phyloP scores from a whole-genome alignment of 1,284 basidiomycete genomes.

The Crepidotus sp. region DNA sequence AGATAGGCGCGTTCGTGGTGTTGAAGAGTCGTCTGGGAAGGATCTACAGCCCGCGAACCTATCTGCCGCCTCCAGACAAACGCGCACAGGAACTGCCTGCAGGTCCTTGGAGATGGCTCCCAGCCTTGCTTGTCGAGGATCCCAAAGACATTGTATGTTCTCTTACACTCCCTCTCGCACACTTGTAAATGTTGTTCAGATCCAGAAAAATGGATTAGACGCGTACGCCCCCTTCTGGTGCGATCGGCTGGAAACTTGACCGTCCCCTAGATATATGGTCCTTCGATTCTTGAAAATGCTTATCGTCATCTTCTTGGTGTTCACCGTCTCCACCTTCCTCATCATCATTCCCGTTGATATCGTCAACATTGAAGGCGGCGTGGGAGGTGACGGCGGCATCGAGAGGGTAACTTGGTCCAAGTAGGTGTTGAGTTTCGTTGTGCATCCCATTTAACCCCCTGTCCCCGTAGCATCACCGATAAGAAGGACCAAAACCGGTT shows the following conservation, averaged over 20 bases:
- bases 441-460: neutral
- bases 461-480: constrained; percentile 27
- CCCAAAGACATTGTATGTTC: constrained; percentile 33
- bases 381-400: constrained; percentile 26
- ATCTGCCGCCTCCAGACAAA: constrained; percentile 46
- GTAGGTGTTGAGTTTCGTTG: constrained; percentile 23
- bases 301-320: constrained; percentile 56
- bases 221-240: constrained; percentile 36
- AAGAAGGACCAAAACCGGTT: constrained; percentile 31
- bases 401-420: constrained; percentile 41
- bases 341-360: constrained; percentile 57
- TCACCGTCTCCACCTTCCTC: constrained; percentile 51
- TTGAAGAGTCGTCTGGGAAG: constrained; percentile 38
- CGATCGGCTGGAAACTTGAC: neutral
- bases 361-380: constrained; percentile 28
- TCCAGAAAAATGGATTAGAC: constrained; percentile 59
- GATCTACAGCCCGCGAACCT: constrained; percentile 51
- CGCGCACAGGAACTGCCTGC: constrained; percentile 34
- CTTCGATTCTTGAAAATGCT: constrained; percentile 56
- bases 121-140: constrained; percentile 32
- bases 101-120: constrained; percentile 40
- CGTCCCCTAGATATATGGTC: constrained; percentile 44
- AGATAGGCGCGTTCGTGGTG: constrained; percentile 47
- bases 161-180: neutral
- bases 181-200: constrained; percentile 23